These are phyloP conservation scores for Volvox reticuliferus DNA, from an alignment of 139 green algal species.

Conservation along the genomic window DNA sequence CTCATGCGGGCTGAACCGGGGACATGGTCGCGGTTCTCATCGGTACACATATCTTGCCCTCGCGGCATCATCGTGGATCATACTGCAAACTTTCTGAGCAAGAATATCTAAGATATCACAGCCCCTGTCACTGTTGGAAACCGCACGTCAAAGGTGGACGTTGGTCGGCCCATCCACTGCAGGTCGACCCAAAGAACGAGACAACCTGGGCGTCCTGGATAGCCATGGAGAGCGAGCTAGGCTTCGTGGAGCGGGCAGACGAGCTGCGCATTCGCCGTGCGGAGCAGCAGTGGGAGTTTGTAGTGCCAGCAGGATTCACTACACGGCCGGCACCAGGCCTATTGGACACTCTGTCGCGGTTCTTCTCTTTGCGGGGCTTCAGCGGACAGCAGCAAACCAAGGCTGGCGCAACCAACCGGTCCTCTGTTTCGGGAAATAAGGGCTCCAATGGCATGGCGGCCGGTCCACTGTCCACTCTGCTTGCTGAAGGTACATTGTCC, in stretches of 20 bases:
- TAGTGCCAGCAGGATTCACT: conserved; percentile 77
- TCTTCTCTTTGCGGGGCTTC: conserved; percentile 49
- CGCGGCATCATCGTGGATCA: too few species aligned
- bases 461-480: neutral
- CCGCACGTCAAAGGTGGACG: too few species aligned
- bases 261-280: conserved; percentile 84
- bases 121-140: too few species aligned
- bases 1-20: too few species aligned
- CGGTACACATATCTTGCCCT: too few species aligned
- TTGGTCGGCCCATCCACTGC: neutral
- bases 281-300: conserved; percentile 77
- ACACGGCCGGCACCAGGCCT: conserved; percentile 53
- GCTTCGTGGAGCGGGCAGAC: conserved; percentile 79
- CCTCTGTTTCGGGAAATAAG: neutral
- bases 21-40: too few species aligned
- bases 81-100: too few species aligned
- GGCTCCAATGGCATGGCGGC: neutral
- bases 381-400: neutral
- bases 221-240: conserved; percentile 88
- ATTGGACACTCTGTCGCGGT: conserved; percentile 44
- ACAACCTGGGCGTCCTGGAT: conserved; percentile 88
- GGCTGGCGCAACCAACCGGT: neutral
- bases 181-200: conserved; percentile 80
- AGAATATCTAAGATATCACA: too few species aligned
- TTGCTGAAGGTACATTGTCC: too few species aligned